Evolutionary conservation across 768 basidiomycete species (phyloP).

Genomic region (Calocybe gangraenosa): DNA sequence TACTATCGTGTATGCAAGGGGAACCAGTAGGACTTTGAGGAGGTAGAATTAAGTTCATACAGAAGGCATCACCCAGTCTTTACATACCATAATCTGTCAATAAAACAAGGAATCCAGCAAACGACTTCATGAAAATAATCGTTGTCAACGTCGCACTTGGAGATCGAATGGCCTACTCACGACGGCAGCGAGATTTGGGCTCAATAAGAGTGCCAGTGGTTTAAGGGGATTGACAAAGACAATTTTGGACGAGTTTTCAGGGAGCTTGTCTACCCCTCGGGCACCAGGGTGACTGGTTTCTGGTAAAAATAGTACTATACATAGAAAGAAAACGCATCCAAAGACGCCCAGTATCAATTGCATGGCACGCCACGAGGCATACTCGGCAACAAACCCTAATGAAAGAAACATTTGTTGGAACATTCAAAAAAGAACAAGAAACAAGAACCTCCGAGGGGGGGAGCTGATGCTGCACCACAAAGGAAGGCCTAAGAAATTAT

Average conservation of each 20-base stretch:
- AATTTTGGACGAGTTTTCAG: constrained; percentile 20
- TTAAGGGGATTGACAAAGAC: constrained; percentile 58
- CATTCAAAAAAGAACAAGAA: too few species aligned
- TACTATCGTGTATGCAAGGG: constrained; percentile 66
- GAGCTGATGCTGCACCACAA: constrained; percentile 59
- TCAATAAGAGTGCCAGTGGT: constrained; percentile 46
- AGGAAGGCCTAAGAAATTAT: constrained; percentile 37
- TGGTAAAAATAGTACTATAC: constrained; percentile 47
- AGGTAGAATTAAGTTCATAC: constrained; percentile 13
- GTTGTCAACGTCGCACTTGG: not conserved
- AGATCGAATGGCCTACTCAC: constrained; percentile 31
- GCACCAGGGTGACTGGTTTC: constrained; percentile 67
- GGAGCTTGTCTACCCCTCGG: constrained; percentile 47
- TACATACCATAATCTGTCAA: constrained; percentile 36
- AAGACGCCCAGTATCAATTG: constrained; percentile 42
- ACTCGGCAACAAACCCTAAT: constrained; percentile 50
- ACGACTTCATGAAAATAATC: constrained; percentile 17
- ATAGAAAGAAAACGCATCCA: constrained; percentile 34
- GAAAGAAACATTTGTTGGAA: not conserved
- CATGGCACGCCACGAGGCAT: constrained; percentile 63
- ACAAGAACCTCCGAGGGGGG: constrained; percentile 46
- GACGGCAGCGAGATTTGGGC: constrained; percentile 53
- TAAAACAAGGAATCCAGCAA: constrained; percentile 27
- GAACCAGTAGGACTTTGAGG: constrained; percentile 47
- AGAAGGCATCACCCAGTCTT: constrained; percentile 7